Evolutionary conservation across 2,329 filamentous ascomycete species (phyloP), one percentile per base, ranked within the genome.

Genomic region (Ceratocystis papillata): DNA sequence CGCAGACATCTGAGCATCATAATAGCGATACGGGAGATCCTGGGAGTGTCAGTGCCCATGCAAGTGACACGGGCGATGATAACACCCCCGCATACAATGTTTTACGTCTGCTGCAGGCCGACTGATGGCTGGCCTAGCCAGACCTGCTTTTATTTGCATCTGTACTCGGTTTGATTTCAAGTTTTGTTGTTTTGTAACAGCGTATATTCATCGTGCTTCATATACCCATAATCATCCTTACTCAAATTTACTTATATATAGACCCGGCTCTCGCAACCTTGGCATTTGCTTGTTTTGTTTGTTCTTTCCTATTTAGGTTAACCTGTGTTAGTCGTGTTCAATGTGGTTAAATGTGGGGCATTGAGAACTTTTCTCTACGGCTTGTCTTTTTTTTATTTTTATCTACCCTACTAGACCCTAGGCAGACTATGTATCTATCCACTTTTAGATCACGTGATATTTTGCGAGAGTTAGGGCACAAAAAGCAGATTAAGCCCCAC

Each of bases 391-490:
- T 25, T 25, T 25, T 2, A 2, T 3, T 25, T 41, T 12, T 4
- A 12, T 41, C 3, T 41, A 41, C 37, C 37, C 37, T 12, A 41
- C 37, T 41, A 41, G 0, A 41, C 37, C 37, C 37, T 41, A 41
- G 10, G 3, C 1, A 41, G 10, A 12, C 1, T 41, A 12, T 41
- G 0, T 12, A 2, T 8, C 10, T 55, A 6, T 5, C 33, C 41
- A 15, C 50, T 63, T 22, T 61, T 17, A 0, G 0, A 0, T n/a
- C 60, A 66, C 65, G 65, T 66, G 65, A 50, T 7, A 2, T 15
- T 2, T 8, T 3, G 3, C 10, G 4, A 7, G 15, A 53, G 22
- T 64, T 67, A 67, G 65, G 65, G 65, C 65, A 64, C 17, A 50
- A 2, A 59, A 53, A 25, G 5, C 4, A n/a, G 0, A 44, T 45